Conservation (phyloP, 2,329 filamentous ascomycete genomes). For the Arthroderma uncinatum region DNA sequence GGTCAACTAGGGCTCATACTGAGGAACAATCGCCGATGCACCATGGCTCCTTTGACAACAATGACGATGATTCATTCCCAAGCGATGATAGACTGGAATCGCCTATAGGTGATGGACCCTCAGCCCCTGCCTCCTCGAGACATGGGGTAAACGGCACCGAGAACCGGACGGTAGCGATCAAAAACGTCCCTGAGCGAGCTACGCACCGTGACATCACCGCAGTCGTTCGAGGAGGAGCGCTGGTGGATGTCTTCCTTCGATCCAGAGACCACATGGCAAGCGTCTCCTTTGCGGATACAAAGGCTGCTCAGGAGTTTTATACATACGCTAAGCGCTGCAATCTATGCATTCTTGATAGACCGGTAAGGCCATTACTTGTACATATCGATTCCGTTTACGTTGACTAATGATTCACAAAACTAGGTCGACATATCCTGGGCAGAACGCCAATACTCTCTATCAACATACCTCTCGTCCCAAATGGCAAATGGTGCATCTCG, state of each 20-base stretch:
- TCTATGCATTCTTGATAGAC: slow-evolving; percentile 57
- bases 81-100: slow-evolving; percentile 21
- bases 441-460: slow-evolving; percentile 57
- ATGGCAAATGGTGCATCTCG: slow-evolving; percentile 57
- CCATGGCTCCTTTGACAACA: slow-evolving; percentile 13
- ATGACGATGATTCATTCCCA: slow-evolving; percentile 17
- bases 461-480: slow-evolving; percentile 52
- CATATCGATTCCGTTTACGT: not conserved
- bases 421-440: slow-evolving; percentile 61
- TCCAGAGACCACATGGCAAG: slow-evolving; percentile 48
- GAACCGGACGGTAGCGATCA: slow-evolving; percentile 43
- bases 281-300: slow-evolving; percentile 58
- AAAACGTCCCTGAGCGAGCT: slow-evolving; percentile 49
- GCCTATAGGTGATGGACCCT: slow-evolving; percentile 12
- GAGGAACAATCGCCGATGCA: not conserved
- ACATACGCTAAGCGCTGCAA: slow-evolving; percentile 53
- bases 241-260: slow-evolving; percentile 59
- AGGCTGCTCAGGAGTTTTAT: slow-evolving; percentile 54
- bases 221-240: slow-evolving; percentile 55
- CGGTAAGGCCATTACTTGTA: slow-evolving; percentile 42
- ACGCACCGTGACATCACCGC: slow-evolving; percentile 56
- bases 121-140: slow-evolving; percentile 15
- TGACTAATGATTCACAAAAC: slow-evolving; percentile 13
- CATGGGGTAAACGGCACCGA: slow-evolving; percentile 4
- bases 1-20: not conserved